These are phyloP conservation scores for Nasturtium officinale DNA, from an alignment of 345 rosid genomes.

Conservation along the genomic window DNA sequence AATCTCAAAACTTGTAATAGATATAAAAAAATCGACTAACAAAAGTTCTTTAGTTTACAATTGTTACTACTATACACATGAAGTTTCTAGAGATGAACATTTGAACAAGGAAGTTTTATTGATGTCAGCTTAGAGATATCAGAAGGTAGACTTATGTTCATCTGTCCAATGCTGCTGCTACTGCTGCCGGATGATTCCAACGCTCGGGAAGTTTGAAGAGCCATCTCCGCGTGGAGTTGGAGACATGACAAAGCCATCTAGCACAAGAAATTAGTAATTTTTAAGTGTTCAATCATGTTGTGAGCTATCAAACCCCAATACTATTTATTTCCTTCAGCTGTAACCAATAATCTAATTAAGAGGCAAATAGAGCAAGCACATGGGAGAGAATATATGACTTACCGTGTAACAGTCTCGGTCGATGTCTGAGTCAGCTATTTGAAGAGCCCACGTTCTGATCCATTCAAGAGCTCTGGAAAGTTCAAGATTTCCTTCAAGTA, in stretches of 20 bases:
- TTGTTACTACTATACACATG: conserved; percentile 18
- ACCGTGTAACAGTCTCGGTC: conserved; percentile 88
- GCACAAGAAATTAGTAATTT: neutral
- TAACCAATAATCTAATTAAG: conserved; percentile 11
- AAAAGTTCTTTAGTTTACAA: neutral
- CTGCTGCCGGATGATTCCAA: conserved; percentile 49
- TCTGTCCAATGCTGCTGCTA: conserved; percentile 28
- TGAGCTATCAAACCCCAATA: neutral
- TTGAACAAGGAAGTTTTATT: conserved; percentile 39
- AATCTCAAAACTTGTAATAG: conserved; percentile 17
- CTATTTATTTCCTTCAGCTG: neutral
- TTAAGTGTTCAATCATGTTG: conserved; percentile 2
- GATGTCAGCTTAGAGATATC: conserved; percentile 37
- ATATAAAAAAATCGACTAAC: neutral
- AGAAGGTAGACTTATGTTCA: conserved; percentile 35
- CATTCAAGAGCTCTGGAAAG: conserved; percentile 85
- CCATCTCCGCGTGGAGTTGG: conserved; percentile 88
- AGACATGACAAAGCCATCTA: conserved; percentile 95
- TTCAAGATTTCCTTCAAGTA: conserved; percentile 75
- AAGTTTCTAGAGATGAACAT: conserved; percentile 35
- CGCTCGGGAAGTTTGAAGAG: conserved; percentile 87
- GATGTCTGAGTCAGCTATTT: conserved; percentile 70
- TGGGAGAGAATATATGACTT: conserved; percentile 42
- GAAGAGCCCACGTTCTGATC: conserved; percentile 83
- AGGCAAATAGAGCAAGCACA: neutral